A percentile compares a stretch with the other conserved stretches of the same genome.
These are phyloP conservation scores for Yamadazyma mexicana DNA, from an alignment of 1,139 yeast species.

Conservation along the genomic window DNA sequence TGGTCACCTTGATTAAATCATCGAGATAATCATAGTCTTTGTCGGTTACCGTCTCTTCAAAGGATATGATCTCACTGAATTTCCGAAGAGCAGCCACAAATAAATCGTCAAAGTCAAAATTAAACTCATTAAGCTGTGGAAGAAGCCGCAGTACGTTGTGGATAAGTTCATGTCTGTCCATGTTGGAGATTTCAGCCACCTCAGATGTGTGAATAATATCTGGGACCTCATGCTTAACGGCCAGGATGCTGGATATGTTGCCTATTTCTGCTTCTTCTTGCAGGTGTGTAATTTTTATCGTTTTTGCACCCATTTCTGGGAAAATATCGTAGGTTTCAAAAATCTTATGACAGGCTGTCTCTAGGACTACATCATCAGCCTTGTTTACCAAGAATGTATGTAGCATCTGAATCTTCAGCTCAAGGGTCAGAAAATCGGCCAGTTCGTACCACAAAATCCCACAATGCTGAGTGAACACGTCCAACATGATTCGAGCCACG, in stretches of 20 bases:
- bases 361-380: neutral
- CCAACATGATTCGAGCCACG: slow-evolving; percentile 8
- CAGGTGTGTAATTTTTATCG: too few relatives aligned
- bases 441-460: slow-evolving; percentile 13
- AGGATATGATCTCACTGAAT: slow-evolving; percentile 21
- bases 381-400: slow-evolving; percentile 6
- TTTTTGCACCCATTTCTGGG: slow-evolving; percentile 5
- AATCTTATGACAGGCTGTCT: neutral
- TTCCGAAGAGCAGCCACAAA: slow-evolving; percentile 24
- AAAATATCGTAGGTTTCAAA: slow-evolving; percentile 4
- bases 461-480: slow-evolving; percentile 7
- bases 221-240: too few relatives aligned
- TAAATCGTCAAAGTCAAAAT: slow-evolving; percentile 24
- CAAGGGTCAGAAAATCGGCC: slow-evolving; percentile 8
- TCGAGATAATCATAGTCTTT: slow-evolving; percentile 25
- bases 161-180: slow-evolving; percentile 7
- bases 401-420: slow-evolving; percentile 9
- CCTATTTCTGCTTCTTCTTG: too few relatives aligned
- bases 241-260: too few relatives aligned
- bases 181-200: neutral
- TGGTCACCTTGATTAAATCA: slow-evolving; percentile 22
- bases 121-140: slow-evolving; percentile 32
- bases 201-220: neutral
- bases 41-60: slow-evolving; percentile 21
- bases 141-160: slow-evolving; percentile 18